A percentile compares a stretch with the other conserved stretches of the same genome.
phyloP scores from a whole-genome alignment of 208 protist genomes.

The Endotrypanum monterogeii region DNA sequence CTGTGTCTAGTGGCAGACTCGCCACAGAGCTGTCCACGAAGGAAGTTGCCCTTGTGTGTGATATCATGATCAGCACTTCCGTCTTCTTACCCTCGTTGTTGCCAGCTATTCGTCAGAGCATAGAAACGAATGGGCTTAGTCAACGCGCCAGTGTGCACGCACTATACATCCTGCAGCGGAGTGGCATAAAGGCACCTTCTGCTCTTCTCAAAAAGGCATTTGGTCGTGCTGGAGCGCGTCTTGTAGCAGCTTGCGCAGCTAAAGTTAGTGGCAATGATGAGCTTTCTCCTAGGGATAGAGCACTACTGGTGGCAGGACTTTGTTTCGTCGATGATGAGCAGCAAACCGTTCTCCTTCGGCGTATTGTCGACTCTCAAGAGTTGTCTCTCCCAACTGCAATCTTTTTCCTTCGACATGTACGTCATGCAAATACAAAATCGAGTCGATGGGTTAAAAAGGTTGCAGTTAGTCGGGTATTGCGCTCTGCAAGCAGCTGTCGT shows the following conservation, averaged over 20 bases:
- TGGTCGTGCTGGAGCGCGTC: slow-evolving; percentile 9
- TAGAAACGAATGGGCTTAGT: slow-evolving; percentile 3
- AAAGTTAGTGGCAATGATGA: background rate
- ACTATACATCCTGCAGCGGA: slow-evolving; percentile 12
- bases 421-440: background rate
- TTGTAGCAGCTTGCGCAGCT: slow-evolving; percentile 8
- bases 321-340: slow-evolving; percentile 21
- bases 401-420: slow-evolving; percentile 10
- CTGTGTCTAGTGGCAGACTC: background rate
- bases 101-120: background rate
- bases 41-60: slow-evolving; percentile 15
- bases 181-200: slow-evolving; percentile 9
- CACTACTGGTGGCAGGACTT: slow-evolving; percentile 14
- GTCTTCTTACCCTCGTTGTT: background rate
- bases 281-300: slow-evolving; percentile 3
- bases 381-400: slow-evolving; percentile 10
- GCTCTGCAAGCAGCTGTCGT: background rate
- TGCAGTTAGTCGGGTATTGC: background rate
- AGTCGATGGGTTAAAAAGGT: slow-evolving; percentile 9
- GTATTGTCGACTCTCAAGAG: slow-evolving; percentile 12
- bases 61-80: slow-evolving; percentile 14
- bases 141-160: slow-evolving; percentile 17
- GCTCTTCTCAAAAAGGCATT: slow-evolving; percentile 16
- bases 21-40: background rate
- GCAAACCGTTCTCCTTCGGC: slow-evolving; percentile 1